Evolutionary conservation across 2,329 filamentous ascomycete species (phyloP).

Genomic region (Huntiella omanensis): DNA sequence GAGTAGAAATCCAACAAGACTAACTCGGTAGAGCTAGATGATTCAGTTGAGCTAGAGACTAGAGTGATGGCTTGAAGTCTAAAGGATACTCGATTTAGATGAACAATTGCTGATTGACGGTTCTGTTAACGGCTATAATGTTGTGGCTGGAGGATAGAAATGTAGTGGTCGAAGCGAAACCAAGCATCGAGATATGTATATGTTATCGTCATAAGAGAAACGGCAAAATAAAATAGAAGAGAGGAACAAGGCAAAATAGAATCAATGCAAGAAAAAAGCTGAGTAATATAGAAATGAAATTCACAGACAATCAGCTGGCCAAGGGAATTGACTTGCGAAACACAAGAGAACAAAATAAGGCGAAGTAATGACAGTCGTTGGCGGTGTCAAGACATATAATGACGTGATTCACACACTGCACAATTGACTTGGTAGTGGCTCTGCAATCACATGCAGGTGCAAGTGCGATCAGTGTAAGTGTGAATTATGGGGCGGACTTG

Average conservation of each 20-base stretch:
- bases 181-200: no score
- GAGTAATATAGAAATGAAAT: neutral
- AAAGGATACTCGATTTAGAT: neutral
- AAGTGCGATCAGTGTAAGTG: slow-evolving; percentile 3
- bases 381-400: neutral
- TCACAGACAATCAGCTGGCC: neutral
- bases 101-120: neutral
- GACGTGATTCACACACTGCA: no score
- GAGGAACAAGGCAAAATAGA: slow-evolving; percentile 5
- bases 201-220: neutral
- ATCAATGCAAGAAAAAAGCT: slow-evolving; percentile 10
- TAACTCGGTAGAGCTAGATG: no score
- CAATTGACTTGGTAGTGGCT: no score
- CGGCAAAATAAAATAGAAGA: neutral
- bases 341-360: neutral
- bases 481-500: slow-evolving; percentile 1
- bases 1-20: no score
- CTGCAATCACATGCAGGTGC: no score
- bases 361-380: neutral
- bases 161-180: slow-evolving; percentile 1
- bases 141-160: slow-evolving; percentile 9
- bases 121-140: neutral
- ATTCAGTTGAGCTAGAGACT: no score
- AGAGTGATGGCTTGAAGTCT: no score
- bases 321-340: neutral